phyloP scores from a whole-genome alignment of 177 flowering plant genomes.

The Telopea speciosissima region DNA sequence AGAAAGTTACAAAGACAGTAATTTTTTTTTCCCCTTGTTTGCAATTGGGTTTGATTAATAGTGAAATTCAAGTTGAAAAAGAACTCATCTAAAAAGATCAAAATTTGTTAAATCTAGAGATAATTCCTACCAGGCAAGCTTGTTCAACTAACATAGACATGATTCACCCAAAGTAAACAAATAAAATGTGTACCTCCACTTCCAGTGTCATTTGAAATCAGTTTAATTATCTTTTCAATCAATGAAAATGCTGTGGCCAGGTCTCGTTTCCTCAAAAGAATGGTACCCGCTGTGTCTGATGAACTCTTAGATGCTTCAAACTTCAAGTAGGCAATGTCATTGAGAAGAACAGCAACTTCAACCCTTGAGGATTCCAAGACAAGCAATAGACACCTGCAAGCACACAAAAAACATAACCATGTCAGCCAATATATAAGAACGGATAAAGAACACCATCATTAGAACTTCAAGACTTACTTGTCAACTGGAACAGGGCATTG shows the following conservation, averaged over 20 bases:
- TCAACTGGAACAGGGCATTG: slow-evolving; percentile 52
- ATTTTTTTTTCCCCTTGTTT: not conserved
- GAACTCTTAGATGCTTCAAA: slow-evolving; percentile 59
- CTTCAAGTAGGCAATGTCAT: slow-evolving; percentile 80
- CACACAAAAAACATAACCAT: not conserved
- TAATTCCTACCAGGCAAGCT: no score
- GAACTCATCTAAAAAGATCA: not conserved
- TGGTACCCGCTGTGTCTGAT: slow-evolving; percentile 36
- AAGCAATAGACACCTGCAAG: slow-evolving; percentile 71
- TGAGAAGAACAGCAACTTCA: slow-evolving; percentile 81
- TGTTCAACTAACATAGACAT: not conserved
- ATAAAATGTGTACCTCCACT: slow-evolving; percentile 51
- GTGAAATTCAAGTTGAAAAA: not conserved
- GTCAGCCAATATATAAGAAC: not conserved
- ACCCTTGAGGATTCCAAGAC: slow-evolving; percentile 86
- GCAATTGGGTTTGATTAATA: not conserved
- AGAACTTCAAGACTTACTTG: slow-evolving; percentile 31
- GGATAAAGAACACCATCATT: slow-evolving; percentile 1
- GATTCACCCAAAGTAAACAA: not conserved
- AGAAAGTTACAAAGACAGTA: not conserved
- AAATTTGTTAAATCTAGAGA: no score
- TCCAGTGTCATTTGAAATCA: slow-evolving; percentile 47
- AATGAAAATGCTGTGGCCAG: slow-evolving; percentile 66
- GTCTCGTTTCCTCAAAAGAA: slow-evolving; percentile 47
- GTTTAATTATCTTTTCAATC: slow-evolving; percentile 70